Percentiles rank a stretch among this genome's conserved stretches.
Conservation (phyloP, 805 yeast genomes). For the Teunomyces panamensis region DNA sequence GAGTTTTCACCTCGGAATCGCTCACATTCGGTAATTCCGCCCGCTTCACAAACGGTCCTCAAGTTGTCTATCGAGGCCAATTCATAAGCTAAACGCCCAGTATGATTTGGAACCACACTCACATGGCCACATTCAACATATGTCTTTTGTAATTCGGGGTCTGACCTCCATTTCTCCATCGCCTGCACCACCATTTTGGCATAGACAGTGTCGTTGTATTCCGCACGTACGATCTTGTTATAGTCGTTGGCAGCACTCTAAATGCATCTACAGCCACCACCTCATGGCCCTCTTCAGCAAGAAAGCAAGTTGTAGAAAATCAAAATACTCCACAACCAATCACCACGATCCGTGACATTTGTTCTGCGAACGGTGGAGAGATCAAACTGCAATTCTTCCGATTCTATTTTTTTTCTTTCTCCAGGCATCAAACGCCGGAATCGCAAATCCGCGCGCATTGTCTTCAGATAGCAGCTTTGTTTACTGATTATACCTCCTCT, state of each 20-base stretch:
- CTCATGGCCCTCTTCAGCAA: neutral
- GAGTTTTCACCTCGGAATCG: neutral
- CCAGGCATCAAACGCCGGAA: too few species aligned
- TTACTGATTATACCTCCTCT: too few species aligned
- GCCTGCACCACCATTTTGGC: neutral
- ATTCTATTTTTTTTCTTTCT: neutral
- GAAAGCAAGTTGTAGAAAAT: neutral
- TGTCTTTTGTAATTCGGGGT: neutral
- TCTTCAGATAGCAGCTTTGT: neutral
- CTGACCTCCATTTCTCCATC: neutral
- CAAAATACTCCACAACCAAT: constrained; percentile 1
- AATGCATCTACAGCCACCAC: constrained; percentile 1
- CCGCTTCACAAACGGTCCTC: neutral
- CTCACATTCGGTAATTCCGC: neutral
- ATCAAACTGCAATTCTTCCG: neutral
- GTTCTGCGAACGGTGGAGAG: too few species aligned
- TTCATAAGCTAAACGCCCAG: neutral
- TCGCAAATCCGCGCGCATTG: neutral
- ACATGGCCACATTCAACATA: constrained; percentile 1
- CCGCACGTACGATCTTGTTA: constrained; percentile 1
- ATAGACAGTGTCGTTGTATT: neutral
- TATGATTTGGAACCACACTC: neutral
- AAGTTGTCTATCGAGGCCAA: neutral
- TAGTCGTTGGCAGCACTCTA: neutral
- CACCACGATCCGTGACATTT: neutral